Evolutionary conservation across 2,329 filamentous ascomycete genomes (phyloP).

Genomic region (Aspergillus novoparasiticus): DNA sequence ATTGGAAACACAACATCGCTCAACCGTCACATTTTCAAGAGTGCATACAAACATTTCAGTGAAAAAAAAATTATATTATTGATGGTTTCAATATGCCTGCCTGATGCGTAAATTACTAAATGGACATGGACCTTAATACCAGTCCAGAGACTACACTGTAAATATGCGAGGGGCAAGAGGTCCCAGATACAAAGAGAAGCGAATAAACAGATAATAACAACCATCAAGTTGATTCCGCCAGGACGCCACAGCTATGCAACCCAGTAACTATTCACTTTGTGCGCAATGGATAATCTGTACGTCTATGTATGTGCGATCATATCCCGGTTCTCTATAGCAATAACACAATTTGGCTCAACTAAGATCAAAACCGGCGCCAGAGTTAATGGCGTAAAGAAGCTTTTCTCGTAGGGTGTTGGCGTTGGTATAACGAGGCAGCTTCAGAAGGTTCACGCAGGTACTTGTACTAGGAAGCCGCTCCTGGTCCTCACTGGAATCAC

Average conservation of each 20-base stretch:
- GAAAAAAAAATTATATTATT: not conserved
- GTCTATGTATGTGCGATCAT: constrained; percentile 3
- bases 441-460: constrained; percentile 93
- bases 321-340: not conserved
- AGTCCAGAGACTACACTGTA: not conserved
- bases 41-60: too few species aligned
- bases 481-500: constrained; percentile 78
- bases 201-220: not conserved
- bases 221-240: constrained; percentile 3
- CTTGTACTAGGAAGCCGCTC: constrained; percentile 85
- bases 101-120: not conserved
- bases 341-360: constrained; percentile 27
- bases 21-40: too few species aligned
- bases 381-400: constrained; percentile 84
- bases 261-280: constrained; percentile 5
- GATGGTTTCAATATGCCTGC: not conserved
- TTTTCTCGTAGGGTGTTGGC: constrained; percentile 71
- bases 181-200: not conserved
- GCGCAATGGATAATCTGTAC: not conserved
- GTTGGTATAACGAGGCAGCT: constrained; percentile 79
- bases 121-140: not conserved
- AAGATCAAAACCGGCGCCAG: constrained; percentile 89
- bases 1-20: too few species aligned
- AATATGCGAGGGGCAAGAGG: not conserved
- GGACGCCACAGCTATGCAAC: constrained; percentile 36